Evolutionary conservation across 768 basidiomycete species (phyloP).

Genomic region (Sarcodon aspratus): DNA sequence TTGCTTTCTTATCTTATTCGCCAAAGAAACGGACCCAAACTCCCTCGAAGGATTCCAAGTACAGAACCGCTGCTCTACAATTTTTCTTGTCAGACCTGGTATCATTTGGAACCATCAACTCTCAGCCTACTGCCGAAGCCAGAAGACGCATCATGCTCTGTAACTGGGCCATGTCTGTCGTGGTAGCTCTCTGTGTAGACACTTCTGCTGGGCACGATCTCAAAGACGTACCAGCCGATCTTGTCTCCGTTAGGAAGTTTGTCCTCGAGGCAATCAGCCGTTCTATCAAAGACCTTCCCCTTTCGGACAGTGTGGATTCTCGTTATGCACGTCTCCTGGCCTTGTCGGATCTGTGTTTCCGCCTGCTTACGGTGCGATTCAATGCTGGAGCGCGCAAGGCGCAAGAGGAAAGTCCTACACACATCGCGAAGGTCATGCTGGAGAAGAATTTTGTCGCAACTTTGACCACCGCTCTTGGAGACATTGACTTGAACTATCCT

Average conservation of each 20-base stretch:
- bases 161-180: conserved; percentile 81
- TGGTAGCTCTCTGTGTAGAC: conserved; percentile 92
- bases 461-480: conserved; percentile 78
- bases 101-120: conserved; percentile 60
- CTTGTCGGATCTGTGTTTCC: conserved; percentile 77
- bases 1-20: conserved; percentile 72
- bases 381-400: conserved; percentile 39
- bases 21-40: conserved; percentile 49
- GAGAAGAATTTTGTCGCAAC: conserved; percentile 94
- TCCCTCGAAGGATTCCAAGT: conserved; percentile 57
- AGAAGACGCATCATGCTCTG: conserved; percentile 53
- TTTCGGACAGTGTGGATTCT: conserved; percentile 44
- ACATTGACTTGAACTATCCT: conserved; percentile 94
- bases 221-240: conserved; percentile 70
- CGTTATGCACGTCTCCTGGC: conserved; percentile 87
- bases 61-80: conserved; percentile 55
- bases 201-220: conserved; percentile 48
- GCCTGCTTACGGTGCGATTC: conserved; percentile 74
- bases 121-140: conserved; percentile 42
- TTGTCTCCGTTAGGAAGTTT: conserved; percentile 85
- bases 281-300: conserved; percentile 68
- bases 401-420: conserved; percentile 69
- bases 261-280: conserved; percentile 84
- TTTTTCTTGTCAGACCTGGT: conserved; percentile 80
- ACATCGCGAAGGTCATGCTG: conserved; percentile 95